phyloP scores from a whole-genome alignment of 2,329 filamentous ascomycete genomes.

The Ascochyta viciae-villosae region DNA sequence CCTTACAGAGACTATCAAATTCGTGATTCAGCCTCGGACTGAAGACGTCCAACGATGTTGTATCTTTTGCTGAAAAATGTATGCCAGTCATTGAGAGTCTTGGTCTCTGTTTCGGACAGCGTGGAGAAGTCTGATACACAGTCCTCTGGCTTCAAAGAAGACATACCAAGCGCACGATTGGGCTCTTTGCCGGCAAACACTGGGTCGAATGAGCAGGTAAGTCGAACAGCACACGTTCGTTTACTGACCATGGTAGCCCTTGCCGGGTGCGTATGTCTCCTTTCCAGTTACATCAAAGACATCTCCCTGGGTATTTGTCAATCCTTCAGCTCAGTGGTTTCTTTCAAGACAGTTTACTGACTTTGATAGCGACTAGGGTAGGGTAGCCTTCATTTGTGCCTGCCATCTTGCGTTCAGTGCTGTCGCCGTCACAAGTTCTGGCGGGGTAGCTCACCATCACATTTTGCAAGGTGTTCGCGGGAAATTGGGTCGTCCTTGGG shows the following conservation, averaged over 20 bases:
- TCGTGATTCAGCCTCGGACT: slow-evolving; percentile 27
- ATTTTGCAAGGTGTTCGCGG: slow-evolving; percentile 78
- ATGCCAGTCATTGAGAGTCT: slow-evolving; percentile 86
- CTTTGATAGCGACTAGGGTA: slow-evolving; percentile 67
- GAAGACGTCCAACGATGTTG: slow-evolving; percentile 74
- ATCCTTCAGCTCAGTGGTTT: not conserved
- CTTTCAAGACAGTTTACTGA: slow-evolving; percentile 22
- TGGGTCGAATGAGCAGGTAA: slow-evolving; percentile 48
- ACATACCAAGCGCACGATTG: slow-evolving; percentile 86
- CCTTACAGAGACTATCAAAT: slow-evolving; percentile 16
- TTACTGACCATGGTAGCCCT: slow-evolving; percentile 82
- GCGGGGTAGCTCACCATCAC: slow-evolving; percentile 71
- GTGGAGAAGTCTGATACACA: slow-evolving; percentile 82
- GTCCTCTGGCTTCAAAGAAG: slow-evolving; percentile 85
- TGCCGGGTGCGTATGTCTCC: slow-evolving; percentile 80
- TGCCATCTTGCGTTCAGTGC: slow-evolving; percentile 42
- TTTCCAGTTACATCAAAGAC: slow-evolving; percentile 96
- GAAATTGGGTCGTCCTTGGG: slow-evolving; percentile 90
- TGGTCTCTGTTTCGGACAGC: slow-evolving; percentile 83
- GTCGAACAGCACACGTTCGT: not conserved
- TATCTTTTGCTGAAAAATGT: slow-evolving; percentile 98
- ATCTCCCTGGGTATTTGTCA: slow-evolving; percentile 68
- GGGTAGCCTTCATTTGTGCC: slow-evolving; percentile 68
- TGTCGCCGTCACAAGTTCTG: not conserved
- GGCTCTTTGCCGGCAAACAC: slow-evolving; percentile 97